phyloP scores from a whole-genome alignment of 2,329 filamentous ascomycete genomes.

The Beauveria asiatica region DNA sequence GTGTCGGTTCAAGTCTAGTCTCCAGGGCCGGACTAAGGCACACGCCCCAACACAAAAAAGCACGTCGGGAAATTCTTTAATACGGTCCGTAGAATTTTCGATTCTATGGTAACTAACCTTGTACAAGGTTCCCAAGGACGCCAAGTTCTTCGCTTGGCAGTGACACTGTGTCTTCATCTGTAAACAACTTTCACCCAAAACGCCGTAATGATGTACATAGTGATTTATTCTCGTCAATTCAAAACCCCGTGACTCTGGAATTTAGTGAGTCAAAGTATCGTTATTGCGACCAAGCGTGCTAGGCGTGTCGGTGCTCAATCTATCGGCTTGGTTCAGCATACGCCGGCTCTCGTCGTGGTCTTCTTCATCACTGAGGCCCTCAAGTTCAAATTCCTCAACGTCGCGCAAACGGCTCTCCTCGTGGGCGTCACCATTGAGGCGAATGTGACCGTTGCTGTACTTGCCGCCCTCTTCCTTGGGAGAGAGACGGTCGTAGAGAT shows the following conservation, averaged over 20 bases:
- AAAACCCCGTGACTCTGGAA: background rate
- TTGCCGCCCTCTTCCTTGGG: slow-evolving; percentile 31
- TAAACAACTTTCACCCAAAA: background rate
- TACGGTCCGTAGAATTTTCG: background rate
- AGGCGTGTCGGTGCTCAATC: slow-evolving; percentile 34
- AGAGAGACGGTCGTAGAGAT: slow-evolving; percentile 64
- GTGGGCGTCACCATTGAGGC: slow-evolving; percentile 24
- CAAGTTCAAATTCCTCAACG: slow-evolving; percentile 88
- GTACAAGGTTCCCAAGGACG: background rate
- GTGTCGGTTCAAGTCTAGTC: no score
- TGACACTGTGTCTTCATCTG: background rate
- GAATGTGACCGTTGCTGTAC: slow-evolving; percentile 27
- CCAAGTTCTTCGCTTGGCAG: background rate
- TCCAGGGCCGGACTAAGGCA: no score
- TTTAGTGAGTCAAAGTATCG: slow-evolving; percentile 19
- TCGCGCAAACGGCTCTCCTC: slow-evolving; percentile 59
- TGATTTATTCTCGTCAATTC: background rate
- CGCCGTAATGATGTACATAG: slow-evolving; percentile 1
- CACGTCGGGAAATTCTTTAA: background rate
- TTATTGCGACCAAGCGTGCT: slow-evolving; percentile 28
- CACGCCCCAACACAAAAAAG: background rate
- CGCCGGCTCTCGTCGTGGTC: slow-evolving; percentile 52
- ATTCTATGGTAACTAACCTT: background rate
- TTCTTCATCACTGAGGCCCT: slow-evolving; percentile 82
- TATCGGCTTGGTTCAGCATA: slow-evolving; percentile 28